Base-by-base conservation (phyloP, 331 rosid genomes). In the Erythrophleum ivorense region DNA sequence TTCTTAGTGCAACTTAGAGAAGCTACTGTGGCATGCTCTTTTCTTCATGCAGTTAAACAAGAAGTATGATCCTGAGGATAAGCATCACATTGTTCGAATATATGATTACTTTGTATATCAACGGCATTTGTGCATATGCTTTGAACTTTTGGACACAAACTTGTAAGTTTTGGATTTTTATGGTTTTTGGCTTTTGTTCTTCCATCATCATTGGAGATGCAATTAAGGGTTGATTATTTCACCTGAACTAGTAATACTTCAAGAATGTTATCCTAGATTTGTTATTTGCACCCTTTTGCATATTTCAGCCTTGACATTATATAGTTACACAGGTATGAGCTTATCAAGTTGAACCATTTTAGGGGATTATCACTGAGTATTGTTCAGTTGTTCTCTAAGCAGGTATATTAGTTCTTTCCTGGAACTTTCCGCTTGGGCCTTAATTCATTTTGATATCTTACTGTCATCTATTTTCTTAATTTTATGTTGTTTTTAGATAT, bases 61-160 rank as follows among this genome's bases (percentile, higher is more conserved):
- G 88, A 94, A 92, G 92, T 91, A 91, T 73, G 99, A 96, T 86
- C 99, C 98, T 33, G 97, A 94, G 93, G 99, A 96, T 87, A 96
- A 92, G 97, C 97, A 96, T 89, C 99, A 96, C 83, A 88, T 96
- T 77, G 98, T 96, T 81, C 99, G 99, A 68, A 96, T 96, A 75
- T 94, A 88, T 88, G 99, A 96, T 89, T 92, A 89, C 91, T 96
- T 96, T 85, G 98, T 92, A 71, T 83, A 84, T 82, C 99, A 96
- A 81, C 97, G 95, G 54, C 99, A 96, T 90, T 84, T 96, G 91
- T 96, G 99, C 92, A 96, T 96, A 87, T 94, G 95, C 92, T 96
- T 96, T 78, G 99, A 96, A 87, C 92, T 94, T 78, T 94, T 96
- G 67, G 97, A 92, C 86, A 86, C 99, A 82, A 96, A 96, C 87